phyloP scores from a whole-genome alignment of 768 basidiomycete species.

The Lanmaoa rubissima region DNA sequence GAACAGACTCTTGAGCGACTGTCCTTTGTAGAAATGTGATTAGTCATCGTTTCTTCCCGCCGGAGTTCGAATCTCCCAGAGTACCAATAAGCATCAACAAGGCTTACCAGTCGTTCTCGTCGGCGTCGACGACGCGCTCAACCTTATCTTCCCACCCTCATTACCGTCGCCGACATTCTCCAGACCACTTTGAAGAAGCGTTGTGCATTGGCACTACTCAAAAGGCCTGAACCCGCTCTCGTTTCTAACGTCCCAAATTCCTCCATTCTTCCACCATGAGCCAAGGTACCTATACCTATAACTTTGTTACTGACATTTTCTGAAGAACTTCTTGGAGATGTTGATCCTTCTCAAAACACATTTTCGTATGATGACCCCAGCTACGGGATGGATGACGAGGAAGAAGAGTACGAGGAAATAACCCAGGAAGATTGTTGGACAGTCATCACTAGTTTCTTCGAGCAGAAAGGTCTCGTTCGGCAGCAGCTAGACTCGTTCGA shows the following conservation, averaged over 20 bases:
- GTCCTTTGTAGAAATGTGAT: conserved; percentile 22
- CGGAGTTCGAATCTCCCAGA: conserved; percentile 12
- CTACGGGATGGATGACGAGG: conserved; percentile 54
- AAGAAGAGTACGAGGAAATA: conserved; percentile 69
- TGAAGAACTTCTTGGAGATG: conserved; percentile 44
- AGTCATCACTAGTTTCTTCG: conserved; percentile 95
- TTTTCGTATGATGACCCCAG: conserved; percentile 61
- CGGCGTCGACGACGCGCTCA: conserved; percentile 20
- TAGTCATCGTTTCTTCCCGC: conserved; percentile 10
- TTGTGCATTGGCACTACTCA: neutral
- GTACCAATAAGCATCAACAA: conserved; percentile 28
- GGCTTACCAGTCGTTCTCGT: conserved; percentile 25
- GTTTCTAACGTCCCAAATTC: neutral
- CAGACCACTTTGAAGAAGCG: neutral
- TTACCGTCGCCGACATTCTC: conserved; percentile 1
- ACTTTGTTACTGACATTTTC: conserved; percentile 27
- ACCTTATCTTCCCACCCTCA: conserved; percentile 13
- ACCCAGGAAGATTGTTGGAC: conserved; percentile 95
- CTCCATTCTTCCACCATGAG: conserved; percentile 21
- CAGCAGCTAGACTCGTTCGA: conserved; percentile 99
- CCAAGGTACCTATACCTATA: conserved; percentile 29
- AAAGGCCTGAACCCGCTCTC: neutral
- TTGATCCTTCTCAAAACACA: conserved; percentile 42
- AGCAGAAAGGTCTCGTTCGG: conserved; percentile 94
- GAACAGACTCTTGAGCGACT: conserved; percentile 38